Evolutionary conservation across 73 alveolate species (phyloP).

Genomic region (Stentor coeruleus): DNA sequence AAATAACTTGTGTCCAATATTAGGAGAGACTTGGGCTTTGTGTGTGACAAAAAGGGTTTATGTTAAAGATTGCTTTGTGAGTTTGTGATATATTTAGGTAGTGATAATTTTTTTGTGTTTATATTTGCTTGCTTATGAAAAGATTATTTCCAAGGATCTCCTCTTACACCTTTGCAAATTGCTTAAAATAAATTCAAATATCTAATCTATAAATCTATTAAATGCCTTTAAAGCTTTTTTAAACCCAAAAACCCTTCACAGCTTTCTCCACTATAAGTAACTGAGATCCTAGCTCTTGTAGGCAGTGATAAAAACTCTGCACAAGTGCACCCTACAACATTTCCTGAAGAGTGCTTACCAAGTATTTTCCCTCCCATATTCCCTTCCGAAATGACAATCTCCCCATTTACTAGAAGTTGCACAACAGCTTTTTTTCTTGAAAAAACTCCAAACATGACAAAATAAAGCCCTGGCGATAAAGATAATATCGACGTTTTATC

Average conservation of each 20-base stretch:
- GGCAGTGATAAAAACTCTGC: constrained; percentile 93
- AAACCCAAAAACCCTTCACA: constrained; percentile 55
- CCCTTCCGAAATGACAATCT: constrained; percentile 79
- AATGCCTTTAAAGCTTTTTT: constrained; percentile 37
- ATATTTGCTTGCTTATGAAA: too few species aligned
- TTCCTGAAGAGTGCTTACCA: constrained; percentile 86
- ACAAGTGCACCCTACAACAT: constrained; percentile 81
- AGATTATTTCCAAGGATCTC: too few species aligned
- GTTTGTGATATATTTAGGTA: too few species aligned
- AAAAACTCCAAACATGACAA: constrained; percentile 86
- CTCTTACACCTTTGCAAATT: too few species aligned
- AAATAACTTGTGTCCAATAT: too few species aligned
- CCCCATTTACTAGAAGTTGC: constrained; percentile 91
- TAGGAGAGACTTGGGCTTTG: too few species aligned
- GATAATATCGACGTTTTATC: constrained; percentile 81
- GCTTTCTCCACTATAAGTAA: constrained; percentile 82
- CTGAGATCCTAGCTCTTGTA: constrained; percentile 90
- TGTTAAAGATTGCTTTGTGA: too few species aligned
- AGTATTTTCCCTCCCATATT: constrained; percentile 77
- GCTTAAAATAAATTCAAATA: too few species aligned
- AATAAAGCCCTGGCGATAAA: constrained; percentile 96
- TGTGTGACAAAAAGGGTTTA: too few species aligned
- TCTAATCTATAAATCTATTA: too few species aligned
- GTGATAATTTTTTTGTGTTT: too few species aligned
- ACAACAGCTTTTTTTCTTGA: constrained; percentile 89